Evolutionary conservation across 306 rosid genomes (phyloP).

Genomic region (Abrus precatorius): DNA sequence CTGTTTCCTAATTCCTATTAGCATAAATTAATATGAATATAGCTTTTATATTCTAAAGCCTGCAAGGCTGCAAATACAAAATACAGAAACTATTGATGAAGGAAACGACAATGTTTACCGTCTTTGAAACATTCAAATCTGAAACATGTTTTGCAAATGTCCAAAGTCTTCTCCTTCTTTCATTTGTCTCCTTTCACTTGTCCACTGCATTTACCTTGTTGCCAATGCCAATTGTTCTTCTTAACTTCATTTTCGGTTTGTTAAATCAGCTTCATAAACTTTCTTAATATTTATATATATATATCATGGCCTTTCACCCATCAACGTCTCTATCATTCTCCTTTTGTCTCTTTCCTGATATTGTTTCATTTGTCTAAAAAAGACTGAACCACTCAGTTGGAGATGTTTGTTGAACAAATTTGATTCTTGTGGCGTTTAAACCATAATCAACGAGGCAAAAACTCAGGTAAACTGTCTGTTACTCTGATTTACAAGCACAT

Average conservation of each 20-base stretch:
- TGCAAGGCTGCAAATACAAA: constrained; percentile 47
- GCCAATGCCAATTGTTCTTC: constrained; percentile 65
- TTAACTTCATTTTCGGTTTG: constrained; percentile 44
- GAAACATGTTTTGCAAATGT: not conserved
- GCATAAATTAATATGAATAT: not conserved
- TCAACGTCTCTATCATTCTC: constrained; percentile 53
- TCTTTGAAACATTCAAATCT: constrained; percentile 47
- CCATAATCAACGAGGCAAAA: not conserved
- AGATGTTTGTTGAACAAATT: constrained; percentile 39
- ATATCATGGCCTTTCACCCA: constrained; percentile 55
- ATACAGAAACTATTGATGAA: not conserved
- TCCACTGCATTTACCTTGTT: constrained; percentile 51
- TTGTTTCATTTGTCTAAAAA: constrained; percentile 41
- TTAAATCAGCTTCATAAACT: constrained; percentile 39
- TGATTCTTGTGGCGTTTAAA: constrained; percentile 32
- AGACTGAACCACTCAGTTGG: constrained; percentile 26
- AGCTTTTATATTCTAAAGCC: not conserved
- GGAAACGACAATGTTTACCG: constrained; percentile 45
- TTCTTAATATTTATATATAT: constrained; percentile 31
- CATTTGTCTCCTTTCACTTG: constrained; percentile 58
- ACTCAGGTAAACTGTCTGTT: constrained; percentile 19
- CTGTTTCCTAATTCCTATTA: not conserved
- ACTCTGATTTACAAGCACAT: not conserved
- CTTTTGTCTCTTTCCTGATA: constrained; percentile 35
- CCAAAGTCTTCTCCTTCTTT: constrained; percentile 31